A percentile compares a stretch with the other conserved stretches of the same genome.
Evolutionary conservation across 1,284 basidiomycete species (phyloP).

Genomic region (Marasmius tenuissimus): DNA sequence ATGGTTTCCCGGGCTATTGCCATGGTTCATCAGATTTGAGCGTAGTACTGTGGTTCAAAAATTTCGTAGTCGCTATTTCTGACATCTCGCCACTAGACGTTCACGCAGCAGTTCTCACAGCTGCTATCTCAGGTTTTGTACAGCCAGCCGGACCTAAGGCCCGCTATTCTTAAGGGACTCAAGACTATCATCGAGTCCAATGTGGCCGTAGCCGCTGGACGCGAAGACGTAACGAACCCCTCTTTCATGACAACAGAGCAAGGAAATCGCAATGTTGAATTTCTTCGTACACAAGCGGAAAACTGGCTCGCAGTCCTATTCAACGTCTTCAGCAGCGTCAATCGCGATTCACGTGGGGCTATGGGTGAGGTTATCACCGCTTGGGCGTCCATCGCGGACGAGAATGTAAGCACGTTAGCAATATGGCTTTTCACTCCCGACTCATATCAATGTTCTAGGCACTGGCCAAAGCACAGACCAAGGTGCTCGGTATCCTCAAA

Average conservation of each 20-base stretch:
- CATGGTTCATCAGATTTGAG: constrained; percentile 58
- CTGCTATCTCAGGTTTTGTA: constrained; percentile 93
- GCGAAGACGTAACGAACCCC: constrained; percentile 30
- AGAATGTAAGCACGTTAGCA: constrained; percentile 48
- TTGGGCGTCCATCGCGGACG: constrained; percentile 85
- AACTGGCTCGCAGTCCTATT: constrained; percentile 95
- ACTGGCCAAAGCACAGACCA: constrained; percentile 77
- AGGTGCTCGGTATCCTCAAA: constrained; percentile 78
- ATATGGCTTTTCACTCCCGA: not conserved
- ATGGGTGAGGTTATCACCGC: constrained; percentile 88
- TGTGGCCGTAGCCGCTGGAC: constrained; percentile 40
- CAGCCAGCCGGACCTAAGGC: constrained; percentile 81
- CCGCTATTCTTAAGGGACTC: constrained; percentile 81
- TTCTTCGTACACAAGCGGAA: constrained; percentile 79
- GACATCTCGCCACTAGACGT: constrained; percentile 42
- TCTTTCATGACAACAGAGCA: constrained; percentile 46
- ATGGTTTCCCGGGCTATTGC: constrained; percentile 86
- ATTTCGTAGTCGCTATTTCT: not conserved
- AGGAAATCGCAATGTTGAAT: constrained; percentile 70
- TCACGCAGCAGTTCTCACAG: constrained; percentile 77
- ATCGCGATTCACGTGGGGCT: constrained; percentile 73
- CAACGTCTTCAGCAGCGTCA: constrained; percentile 92
- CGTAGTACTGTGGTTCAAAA: constrained; percentile 35
- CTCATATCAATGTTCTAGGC: constrained; percentile 44
- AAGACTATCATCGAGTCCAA: constrained; percentile 82